These are phyloP conservation scores for Mycena vulgaris DNA, from an alignment of 768 basidiomycete species.

Conservation along the genomic window DNA sequence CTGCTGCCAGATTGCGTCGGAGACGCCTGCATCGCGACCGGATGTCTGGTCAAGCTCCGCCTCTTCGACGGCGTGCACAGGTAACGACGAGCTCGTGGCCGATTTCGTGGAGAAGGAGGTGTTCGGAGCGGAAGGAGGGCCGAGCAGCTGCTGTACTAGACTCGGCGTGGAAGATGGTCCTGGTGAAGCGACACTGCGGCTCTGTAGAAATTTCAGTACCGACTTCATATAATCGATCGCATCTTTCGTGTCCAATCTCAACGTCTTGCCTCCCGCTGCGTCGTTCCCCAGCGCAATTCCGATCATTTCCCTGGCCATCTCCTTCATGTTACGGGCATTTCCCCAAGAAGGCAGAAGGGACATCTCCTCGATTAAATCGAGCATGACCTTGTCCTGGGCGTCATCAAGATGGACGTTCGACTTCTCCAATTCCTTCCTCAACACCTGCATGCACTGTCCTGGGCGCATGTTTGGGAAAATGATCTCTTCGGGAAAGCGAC, in stretches of 20 bases:
- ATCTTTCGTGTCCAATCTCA: slow-evolving; percentile 46
- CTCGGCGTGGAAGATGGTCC: slow-evolving; percentile 8
- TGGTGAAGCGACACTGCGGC: background rate
- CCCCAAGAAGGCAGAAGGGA: slow-evolving; percentile 72
- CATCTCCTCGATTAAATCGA: slow-evolving; percentile 56
- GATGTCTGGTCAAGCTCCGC: slow-evolving; percentile 4
- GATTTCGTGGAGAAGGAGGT: slow-evolving; percentile 15
- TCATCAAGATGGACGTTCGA: slow-evolving; percentile 55
- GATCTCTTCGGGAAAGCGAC: slow-evolving; percentile 77
- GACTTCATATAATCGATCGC: slow-evolving; percentile 46
- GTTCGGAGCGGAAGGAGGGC: slow-evolving; percentile 2
- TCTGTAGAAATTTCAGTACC: slow-evolving; percentile 29
- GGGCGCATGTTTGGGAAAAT: slow-evolving; percentile 67
- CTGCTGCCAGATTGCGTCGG: slow-evolving; percentile 66
- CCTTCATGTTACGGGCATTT: slow-evolving; percentile 77
- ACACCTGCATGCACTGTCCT: slow-evolving; percentile 63
- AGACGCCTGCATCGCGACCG: slow-evolving; percentile 65
- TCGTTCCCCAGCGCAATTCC: slow-evolving; percentile 54
- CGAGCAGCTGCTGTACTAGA: slow-evolving; percentile 16
- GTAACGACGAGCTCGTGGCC: background rate
- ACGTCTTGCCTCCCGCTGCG: slow-evolving; percentile 34
- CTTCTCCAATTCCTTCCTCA: slow-evolving; percentile 64
- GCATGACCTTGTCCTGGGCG: slow-evolving; percentile 52
- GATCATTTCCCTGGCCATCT: slow-evolving; percentile 65
- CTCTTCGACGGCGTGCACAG: slow-evolving; percentile 2